Evolutionary conservation across 371 early-diverging fungal species (phyloP).

Genomic region (Phascolomyces articulosus): DNA sequence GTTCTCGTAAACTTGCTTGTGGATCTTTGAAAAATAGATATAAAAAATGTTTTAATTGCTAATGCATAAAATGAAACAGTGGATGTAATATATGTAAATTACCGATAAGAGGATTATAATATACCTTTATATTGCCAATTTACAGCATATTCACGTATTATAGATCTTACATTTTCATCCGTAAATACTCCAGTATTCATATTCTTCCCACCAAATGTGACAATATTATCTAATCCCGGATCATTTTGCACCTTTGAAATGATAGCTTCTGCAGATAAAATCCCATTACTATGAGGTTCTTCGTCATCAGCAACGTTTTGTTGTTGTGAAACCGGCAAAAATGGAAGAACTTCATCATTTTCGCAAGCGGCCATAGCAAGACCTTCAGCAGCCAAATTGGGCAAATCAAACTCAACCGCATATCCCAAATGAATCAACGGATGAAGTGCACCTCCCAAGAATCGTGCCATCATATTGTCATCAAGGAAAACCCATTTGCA

Average conservation of each 20-base stretch:
- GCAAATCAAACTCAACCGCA: slow-evolving; percentile 62
- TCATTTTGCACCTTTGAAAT: slow-evolving; percentile 1
- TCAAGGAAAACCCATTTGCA: slow-evolving; percentile 47
- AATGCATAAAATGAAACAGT: too few species aligned
- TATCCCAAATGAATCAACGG: slow-evolving; percentile 68
- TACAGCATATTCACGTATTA: slow-evolving; percentile 27
- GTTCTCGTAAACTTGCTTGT: slow-evolving; percentile 29
- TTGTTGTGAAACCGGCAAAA: too few species aligned
- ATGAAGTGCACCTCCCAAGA: slow-evolving; percentile 53
- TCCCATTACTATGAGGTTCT: neutral
- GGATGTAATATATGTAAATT: too few species aligned
- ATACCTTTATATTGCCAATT: slow-evolving; percentile 37
- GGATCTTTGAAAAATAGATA: slow-evolving; percentile 17
- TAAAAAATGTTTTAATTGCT: neutral
- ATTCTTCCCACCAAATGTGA: slow-evolving; percentile 11
- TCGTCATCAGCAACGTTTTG: too few species aligned
- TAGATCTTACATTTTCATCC: too few species aligned
- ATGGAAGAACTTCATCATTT: too few species aligned
- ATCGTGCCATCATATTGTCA: slow-evolving; percentile 35
- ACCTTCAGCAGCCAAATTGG: slow-evolving; percentile 56
- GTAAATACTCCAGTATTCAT: neutral
- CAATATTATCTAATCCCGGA: neutral
- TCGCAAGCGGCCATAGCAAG: slow-evolving; percentile 32
- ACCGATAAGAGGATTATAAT: too few species aligned
- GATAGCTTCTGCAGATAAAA: neutral